phyloP scores from a whole-genome alignment of 257 asterid genomes.

The Penstemon davidsonii region DNA sequence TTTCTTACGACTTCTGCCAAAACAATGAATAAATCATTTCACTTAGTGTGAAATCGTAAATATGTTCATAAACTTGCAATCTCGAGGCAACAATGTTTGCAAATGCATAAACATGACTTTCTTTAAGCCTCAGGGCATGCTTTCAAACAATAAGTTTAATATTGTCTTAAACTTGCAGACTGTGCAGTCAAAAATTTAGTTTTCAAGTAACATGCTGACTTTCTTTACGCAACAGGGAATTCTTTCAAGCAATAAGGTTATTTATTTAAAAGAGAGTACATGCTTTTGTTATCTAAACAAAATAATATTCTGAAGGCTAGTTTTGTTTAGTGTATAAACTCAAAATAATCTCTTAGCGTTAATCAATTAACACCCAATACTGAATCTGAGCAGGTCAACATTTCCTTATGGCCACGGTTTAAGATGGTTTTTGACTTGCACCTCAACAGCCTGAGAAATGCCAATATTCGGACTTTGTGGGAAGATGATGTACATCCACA shows the following conservation, averaged over 20 bases:
- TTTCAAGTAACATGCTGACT: slow-evolving; percentile 3
- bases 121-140: too few species aligned
- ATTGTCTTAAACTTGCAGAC: too few species aligned
- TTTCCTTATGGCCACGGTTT: slow-evolving; percentile 97
- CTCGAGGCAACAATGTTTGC: slow-evolving; percentile 1
- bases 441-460: slow-evolving; percentile 86
- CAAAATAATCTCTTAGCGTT: slow-evolving; percentile 14
- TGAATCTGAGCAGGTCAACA: slow-evolving; percentile 74
- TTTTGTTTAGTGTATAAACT: neutral
- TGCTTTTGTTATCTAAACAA: slow-evolving; percentile 11
- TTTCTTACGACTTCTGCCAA: neutral
- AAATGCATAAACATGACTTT: too few species aligned
- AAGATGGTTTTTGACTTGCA: slow-evolving; percentile 99
- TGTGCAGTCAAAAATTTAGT: neutral
- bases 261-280: neutral
- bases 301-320: slow-evolving; percentile 14
- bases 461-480: slow-evolving; percentile 81
- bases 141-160: too few species aligned
- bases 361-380: slow-evolving; percentile 16
- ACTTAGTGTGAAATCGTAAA: neutral
- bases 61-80: slow-evolving; percentile 17
- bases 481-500: slow-evolving; percentile 99
- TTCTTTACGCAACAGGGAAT: slow-evolving; percentile 1
- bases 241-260: slow-evolving; percentile 13
- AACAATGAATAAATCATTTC: neutral